Evolutionary conservation across 2,329 filamentous ascomycete species (phyloP), one percentile per base, ranked within the genome.

Genomic region (Penicillium polonicum): DNA sequence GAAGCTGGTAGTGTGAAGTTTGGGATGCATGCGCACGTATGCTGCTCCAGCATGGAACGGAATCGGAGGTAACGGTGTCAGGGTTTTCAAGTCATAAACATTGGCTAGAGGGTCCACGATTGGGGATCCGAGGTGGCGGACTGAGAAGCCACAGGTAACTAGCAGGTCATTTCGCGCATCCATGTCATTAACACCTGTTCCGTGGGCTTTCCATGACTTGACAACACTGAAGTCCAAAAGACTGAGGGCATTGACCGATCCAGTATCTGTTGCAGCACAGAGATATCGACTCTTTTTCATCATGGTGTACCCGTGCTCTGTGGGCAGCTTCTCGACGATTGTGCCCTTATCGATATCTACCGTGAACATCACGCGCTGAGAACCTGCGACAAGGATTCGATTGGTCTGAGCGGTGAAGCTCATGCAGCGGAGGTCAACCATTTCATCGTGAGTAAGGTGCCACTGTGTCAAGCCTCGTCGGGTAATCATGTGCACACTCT

Each of bases 161-260:
- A 99, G 86, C 65, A 94, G 94, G 73, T 97, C 93, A 69, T 94
- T 91, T 70, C 94, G 90, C 9, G 92, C 91, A 77, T 99, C 94
- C 90, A 99, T 97, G 73, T 97, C 93, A 73, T 91, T 96, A 72
- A 99, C 90, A 51, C 87, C 85, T 9, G 91, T 90, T 1, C 88
- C 88, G 71, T 99, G 94, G 0, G 93, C 92, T 71, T 91, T 91
- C 90, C 94, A 99, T 12, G 85, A 86, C 72, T 93, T 95, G 65
- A 94, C 81, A 5, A 96, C 83, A 42, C 85, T 83, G 69, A 96
- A 90, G 55, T 83, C 90, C 54, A 85, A 80, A 1, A 92, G 85
- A 70, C 96, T 93, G 23, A 99, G 81, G 31, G 97, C 88, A 74
- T 97, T 88, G 48, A 99, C 88, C 19, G 85, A 85, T 43, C 94